Evolutionary conservation across 768 basidiomycete species (phyloP), one percentile per base, ranked within the genome.

Genomic region (Hortiboletus flavorubellus): DNA sequence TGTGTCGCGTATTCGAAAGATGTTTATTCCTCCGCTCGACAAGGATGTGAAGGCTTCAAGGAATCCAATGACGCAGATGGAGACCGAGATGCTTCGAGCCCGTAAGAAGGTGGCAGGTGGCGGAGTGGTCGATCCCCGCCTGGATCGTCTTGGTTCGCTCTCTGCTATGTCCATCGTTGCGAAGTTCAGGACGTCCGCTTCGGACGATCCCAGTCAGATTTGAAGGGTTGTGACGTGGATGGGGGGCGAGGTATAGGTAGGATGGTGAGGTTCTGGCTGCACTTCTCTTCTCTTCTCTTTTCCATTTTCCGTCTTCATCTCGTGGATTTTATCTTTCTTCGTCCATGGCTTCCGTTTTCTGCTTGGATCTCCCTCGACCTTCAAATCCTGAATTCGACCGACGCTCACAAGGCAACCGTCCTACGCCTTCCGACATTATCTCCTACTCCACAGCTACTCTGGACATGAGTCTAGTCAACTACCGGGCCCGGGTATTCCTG

Each of bases 11-110:
- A 38, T 58, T 16, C 54, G 48, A 1, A 53, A 46, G 23, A 0
- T 52, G 18, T 59, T 55, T 18, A 16, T 47, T 2, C 51, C 64
- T 4, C n/a, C 49, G 18, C 59, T 57, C 12, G 54, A 52, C 15
- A 30, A 48, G 31, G 31, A 37, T 1, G n/a, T 10, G 12, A 52
- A 54, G 21, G 39, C 9, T 3, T 49, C 45, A 14, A 55, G 7
- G 33, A 51, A 58, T 34, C 23, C 40, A 1, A 18, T 15, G 21
- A 55, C 51, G 8, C 53, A 51, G 18, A 54, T 49, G 1, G 57
- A 55, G 42, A 53, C 65, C 16, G 48, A 59, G 41, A 39, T 59
- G 15, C 47, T 49, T 0, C 26, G 57, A 21, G 29, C 45, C 8
- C 52, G 4, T 46, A 60, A 31, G 50, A 56, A 46, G 31, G 56